Evolutionary conservation across 306 rosid genomes (phyloP).

Genomic region (Mucuna pruriens): DNA sequence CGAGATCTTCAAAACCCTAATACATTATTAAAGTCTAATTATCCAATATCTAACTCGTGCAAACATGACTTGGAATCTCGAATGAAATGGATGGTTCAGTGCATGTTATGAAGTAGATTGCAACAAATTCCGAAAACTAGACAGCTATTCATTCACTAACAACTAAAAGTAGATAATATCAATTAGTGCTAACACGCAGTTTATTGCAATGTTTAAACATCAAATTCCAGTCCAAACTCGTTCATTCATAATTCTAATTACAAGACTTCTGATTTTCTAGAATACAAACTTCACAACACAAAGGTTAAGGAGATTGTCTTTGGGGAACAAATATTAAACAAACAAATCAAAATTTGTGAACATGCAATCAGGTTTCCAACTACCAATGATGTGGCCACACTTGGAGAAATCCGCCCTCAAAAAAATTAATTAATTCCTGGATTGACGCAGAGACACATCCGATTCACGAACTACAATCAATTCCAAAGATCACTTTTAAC

Average conservation of each 20-base stretch:
- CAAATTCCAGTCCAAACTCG: not conserved
- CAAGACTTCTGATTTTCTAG: conserved; percentile 7
- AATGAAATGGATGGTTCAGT: not conserved
- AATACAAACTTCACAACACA: not conserved
- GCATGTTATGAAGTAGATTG: not conserved
- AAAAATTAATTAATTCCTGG: not conserved
- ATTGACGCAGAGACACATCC: not conserved
- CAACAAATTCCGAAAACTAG: conserved; percentile 9
- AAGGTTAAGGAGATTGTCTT: not conserved
- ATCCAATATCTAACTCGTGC: not conserved
- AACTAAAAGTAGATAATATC: not conserved
- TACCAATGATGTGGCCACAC: not conserved
- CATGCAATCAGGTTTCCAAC: not conserved
- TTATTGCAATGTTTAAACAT: not conserved
- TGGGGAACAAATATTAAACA: not conserved
- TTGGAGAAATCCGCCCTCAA: not conserved
- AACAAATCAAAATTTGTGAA: not conserved
- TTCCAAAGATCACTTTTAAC: not conserved
- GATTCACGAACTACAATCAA: not conserved
- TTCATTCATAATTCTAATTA: not conserved
- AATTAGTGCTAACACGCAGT: not conserved
- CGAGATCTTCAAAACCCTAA: not conserved
- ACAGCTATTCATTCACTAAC: not conserved
- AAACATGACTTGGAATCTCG: not conserved
- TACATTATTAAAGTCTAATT: not conserved